Percentiles rank a stretch among this genome's conserved stretches.
These are phyloP conservation scores for Hemisphaericaspora lyxosophila DNA, from an alignment of 1,139 yeast species.

Conservation along the genomic window DNA sequence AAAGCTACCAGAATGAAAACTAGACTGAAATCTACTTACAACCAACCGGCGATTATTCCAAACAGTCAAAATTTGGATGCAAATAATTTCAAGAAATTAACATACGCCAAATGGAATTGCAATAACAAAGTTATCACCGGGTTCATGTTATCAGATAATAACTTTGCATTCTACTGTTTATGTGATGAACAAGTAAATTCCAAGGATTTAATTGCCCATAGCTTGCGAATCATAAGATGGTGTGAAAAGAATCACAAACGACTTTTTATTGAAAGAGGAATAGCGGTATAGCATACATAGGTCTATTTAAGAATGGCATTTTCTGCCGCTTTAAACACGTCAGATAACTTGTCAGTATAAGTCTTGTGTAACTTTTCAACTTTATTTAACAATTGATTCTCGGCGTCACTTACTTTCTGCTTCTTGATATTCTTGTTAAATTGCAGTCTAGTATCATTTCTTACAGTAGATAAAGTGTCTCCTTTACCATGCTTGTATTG, in stretches of 20 bases:
- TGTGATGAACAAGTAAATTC: slow-evolving; percentile 30
- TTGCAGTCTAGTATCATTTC: slow-evolving; percentile 61
- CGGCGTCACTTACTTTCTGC: slow-evolving; percentile 56
- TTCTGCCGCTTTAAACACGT: slow-evolving; percentile 60
- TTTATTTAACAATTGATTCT: slow-evolving; percentile 52
- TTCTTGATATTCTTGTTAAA: slow-evolving; percentile 46
- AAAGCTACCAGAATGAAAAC: slow-evolving; percentile 26
- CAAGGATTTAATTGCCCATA: slow-evolving; percentile 31
- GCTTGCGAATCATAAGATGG: slow-evolving; percentile 40
- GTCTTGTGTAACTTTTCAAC: slow-evolving; percentile 69
- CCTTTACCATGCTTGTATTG: slow-evolving; percentile 52
- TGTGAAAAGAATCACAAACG: slow-evolving; percentile 37
- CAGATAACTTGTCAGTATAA: slow-evolving; percentile 57
- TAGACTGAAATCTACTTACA: slow-evolving; percentile 4
- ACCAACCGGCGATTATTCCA: slow-evolving; percentile 10
- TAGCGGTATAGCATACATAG: slow-evolving; percentile 13
- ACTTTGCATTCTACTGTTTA: slow-evolving; percentile 41
- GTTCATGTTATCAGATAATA: slow-evolving; percentile 37
- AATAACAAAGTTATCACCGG: slow-evolving; percentile 27
- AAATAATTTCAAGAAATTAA: slow-evolving; percentile 29
- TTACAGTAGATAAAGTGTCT: slow-evolving; percentile 50
- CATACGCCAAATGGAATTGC: slow-evolving; percentile 32
- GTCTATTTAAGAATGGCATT: slow-evolving; percentile 40
- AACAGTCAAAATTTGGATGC: slow-evolving; percentile 7
- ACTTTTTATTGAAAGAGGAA: slow-evolving; percentile 32